Base-by-base conservation (phyloP, 2,329 filamentous ascomycete genomes). In the Macrophomina tecta region DNA sequence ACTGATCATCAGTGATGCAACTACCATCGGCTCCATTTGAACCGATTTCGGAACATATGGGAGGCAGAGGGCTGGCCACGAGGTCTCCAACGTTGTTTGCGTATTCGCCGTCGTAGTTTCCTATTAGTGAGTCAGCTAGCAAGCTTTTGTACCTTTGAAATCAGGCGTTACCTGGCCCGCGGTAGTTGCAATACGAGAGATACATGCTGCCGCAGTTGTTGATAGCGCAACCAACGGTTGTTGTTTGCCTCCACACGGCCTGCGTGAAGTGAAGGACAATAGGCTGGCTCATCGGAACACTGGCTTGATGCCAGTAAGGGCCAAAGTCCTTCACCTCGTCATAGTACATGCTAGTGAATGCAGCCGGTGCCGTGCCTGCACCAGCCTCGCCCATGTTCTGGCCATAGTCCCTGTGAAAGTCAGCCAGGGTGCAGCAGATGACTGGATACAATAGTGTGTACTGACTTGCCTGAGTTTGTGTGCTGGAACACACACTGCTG, bases 351-450 rank as follows among this genome's bases (percentile, higher is more conserved):
- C 48, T 40, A 6, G 65, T 88, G 23, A 51, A 40, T 7, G 45
- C 81, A 77, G 93, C 91, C 5, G 73, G 67, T 60, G 74, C 61
- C 75, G 82, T 84, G 68, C 83, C 67, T 70, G 89, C 90, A 75
- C 90, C 94, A 69, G 77, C 76, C 92, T 96, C 97, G 81, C 90
- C 84, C 77, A 94, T 86, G 74, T 98, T 99, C 82, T 99, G 95
- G 70, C 95, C 95, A 75, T 95, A 96, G 49, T 85, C 84, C 64
- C 85, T 84, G 65, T 32, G 81, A 77, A 8, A 18, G 2, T 28
- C 16, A n/a, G 52, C 38, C 18, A 55, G 23, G 18, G n/a, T 38
- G 3, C n/a, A 14, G 7, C 8, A 23, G 1, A 28, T 8, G 3
- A 3, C 5, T n/a, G 8, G 49, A 14, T 4, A 16, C 8, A 14